Evolutionary conservation across 2,329 filamentous ascomycete species (phyloP).

Genomic region (Ascochyta pisi): DNA sequence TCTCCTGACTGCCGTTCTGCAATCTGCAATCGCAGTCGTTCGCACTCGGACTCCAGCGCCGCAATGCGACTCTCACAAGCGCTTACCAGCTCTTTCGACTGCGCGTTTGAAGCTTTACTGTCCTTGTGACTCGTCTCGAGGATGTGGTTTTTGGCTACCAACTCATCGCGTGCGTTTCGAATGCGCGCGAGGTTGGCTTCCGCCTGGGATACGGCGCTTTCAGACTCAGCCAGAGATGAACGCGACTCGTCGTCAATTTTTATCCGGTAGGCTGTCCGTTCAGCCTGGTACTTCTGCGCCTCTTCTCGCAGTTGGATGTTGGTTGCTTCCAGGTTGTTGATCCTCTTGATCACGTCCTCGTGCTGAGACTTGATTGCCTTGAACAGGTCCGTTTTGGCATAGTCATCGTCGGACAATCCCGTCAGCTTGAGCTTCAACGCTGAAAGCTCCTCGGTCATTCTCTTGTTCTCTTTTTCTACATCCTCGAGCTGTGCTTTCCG

Average conservation of each 20-base stretch:
- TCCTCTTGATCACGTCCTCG: slow-evolving; percentile 88
- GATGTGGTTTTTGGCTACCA: slow-evolving; percentile 80
- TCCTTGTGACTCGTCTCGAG: slow-evolving; percentile 81
- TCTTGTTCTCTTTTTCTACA: slow-evolving; percentile 77
- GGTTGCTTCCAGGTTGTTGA: slow-evolving; percentile 89
- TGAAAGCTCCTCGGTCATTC: slow-evolving; percentile 79
- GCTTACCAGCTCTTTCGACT: slow-evolving; percentile 79
- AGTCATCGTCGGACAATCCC: slow-evolving; percentile 87
- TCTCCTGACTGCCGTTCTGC: slow-evolving; percentile 52
- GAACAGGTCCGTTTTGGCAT: slow-evolving; percentile 89
- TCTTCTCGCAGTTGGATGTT: slow-evolving; percentile 87
- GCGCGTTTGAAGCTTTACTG: slow-evolving; percentile 70
- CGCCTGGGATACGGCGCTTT: slow-evolving; percentile 78
- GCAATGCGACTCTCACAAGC: slow-evolving; percentile 82
- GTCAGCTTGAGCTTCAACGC: slow-evolving; percentile 72
- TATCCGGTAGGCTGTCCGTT: slow-evolving; percentile 80
- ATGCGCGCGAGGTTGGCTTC: slow-evolving; percentile 89
- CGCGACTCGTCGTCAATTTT: slow-evolving; percentile 84
- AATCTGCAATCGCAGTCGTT: slow-evolving; percentile 68
- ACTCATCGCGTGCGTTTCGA: slow-evolving; percentile 82
- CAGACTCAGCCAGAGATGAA: slow-evolving; percentile 74
- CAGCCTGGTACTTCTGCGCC: slow-evolving; percentile 81
- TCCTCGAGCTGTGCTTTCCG: slow-evolving; percentile 88
- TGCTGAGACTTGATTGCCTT: slow-evolving; percentile 89
- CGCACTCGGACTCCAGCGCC: slow-evolving; percentile 81